A percentile compares a stretch with the other conserved stretches of the same genome.
Evolutionary conservation across 1,139 yeast species (phyloP).

Genomic region (Kodamaea suecica): DNA sequence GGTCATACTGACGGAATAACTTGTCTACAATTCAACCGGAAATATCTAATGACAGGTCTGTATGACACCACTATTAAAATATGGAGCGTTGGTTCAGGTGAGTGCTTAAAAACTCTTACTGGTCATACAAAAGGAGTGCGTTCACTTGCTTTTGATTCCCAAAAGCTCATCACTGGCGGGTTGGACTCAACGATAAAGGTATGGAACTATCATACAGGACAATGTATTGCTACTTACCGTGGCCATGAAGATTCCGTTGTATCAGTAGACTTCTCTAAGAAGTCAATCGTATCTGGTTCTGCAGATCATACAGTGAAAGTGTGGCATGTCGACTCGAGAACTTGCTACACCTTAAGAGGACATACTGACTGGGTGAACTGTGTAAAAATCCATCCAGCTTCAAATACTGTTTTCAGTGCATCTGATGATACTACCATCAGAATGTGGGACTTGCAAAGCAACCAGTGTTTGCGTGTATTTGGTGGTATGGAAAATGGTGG

Average conservation of each 20-base stretch:
- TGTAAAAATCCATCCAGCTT: conserved; percentile 78
- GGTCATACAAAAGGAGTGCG: conserved; percentile 89
- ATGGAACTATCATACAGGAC: conserved; percentile 95
- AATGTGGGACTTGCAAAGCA: conserved; percentile 89
- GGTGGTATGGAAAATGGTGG: conserved; percentile 69
- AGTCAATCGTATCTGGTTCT: conserved; percentile 86
- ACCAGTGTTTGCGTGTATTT: conserved; percentile 74
- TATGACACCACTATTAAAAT: conserved; percentile 84
- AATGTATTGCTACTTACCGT: conserved; percentile 86
- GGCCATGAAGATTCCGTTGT: conserved; percentile 89
- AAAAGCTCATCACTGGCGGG: conserved; percentile 88
- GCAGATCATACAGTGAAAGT: conserved; percentile 90
- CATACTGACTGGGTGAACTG: conserved; percentile 91
- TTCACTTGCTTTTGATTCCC: conserved; percentile 79
- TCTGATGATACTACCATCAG: conserved; percentile 89
- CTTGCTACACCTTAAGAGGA: conserved; percentile 89
- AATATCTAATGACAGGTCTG: conserved; percentile 83
- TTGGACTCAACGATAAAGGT: conserved; percentile 88
- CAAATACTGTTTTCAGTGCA: conserved; percentile 79
- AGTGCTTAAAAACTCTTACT: conserved; percentile 66
- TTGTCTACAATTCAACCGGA: conserved; percentile 75
- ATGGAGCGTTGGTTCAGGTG: conserved; percentile 83
- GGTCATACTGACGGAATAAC: conserved; percentile 91
- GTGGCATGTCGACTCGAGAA: conserved; percentile 93
- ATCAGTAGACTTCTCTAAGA: conserved; percentile 74